Evolutionary conservation across 495 filamentous ascomycete genomes (phyloP), one percentile per base, ranked within the genome.

Genomic region (Penicillium longicatenatum): DNA sequence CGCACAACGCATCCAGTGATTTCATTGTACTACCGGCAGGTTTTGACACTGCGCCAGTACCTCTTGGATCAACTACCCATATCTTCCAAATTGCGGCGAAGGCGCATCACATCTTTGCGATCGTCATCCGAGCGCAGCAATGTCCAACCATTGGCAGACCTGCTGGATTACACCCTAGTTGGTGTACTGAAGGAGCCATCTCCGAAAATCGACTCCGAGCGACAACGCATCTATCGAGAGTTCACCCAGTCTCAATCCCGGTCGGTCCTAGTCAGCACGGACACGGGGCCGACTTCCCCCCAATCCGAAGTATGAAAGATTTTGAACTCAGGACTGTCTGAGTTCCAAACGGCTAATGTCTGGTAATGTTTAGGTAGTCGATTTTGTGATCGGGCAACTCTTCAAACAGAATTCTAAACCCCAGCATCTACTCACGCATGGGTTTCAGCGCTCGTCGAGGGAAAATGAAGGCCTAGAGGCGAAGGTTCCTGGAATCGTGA

Each of bases 351-450:
- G 19, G 49, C 67, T 72, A 45, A 73, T 67, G 62, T 55, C 59
- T 51, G 31, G 17, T 6, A 21, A 52, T 57, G 50, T 43, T 37
- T 61, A 98, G 90, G 81, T 96, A 59, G 82, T 97, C 50, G 89
- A 97, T 71, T 95, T 91, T 66, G 86, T 86, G 11, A 86, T 97
- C 29, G 88, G 83, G 75, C 75, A 81, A 3, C 72, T 97, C 3
- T 96, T 96, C 72, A 84, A 82, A 16, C 80, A 79, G 49, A 72
- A 66, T 45, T 70, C 75, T n/a, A 83, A 78, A 67, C 85, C 86
- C 0, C 79, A 84, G 44, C 91, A 96, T 73, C 62, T 95, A 6
- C 79, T 97, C 11, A 89, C 88, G 58, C 84, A 92, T 78, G 92
- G 92, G 14, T 94, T 86, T 65, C 83, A 81, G 61, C 74, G 77